Evolutionary conservation across 176 grass and related monocot genomes (phyloP).

Genomic region (Ananas comosus): DNA sequence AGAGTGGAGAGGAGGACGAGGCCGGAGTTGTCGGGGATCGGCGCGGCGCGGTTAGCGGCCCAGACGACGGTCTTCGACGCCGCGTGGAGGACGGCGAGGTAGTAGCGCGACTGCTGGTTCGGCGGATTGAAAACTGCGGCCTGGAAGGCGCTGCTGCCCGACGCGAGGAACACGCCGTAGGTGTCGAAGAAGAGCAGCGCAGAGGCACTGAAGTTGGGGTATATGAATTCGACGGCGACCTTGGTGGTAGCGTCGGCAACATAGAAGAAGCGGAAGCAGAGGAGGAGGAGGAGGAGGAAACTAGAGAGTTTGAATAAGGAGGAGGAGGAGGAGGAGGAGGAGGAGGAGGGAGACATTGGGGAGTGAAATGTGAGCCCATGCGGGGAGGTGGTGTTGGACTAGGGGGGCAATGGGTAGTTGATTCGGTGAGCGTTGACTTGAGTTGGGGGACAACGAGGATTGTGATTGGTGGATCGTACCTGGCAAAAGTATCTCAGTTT

Average conservation of each 20-base stretch:
- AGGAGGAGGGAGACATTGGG: conserved; percentile 16
- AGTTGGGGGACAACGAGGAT: background rate
- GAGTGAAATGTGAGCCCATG: conserved; percentile 3
- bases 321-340: conserved; percentile 11
- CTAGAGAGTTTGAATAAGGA: background rate
- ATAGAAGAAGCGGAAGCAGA: conserved; percentile 14
- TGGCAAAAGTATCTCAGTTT: background rate
- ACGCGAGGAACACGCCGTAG: conserved; percentile 49
- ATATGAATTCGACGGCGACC: conserved; percentile 18
- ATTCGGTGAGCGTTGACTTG: conserved; percentile 6
- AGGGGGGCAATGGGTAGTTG: background rate
- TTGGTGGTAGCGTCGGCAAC: background rate
- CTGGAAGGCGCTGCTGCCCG: conserved; percentile 33
- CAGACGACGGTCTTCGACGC: conserved; percentile 45
- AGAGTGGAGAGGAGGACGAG: conserved; percentile 24
- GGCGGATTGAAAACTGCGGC: conserved; percentile 42
- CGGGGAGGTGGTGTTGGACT: background rate
- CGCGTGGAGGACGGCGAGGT: conserved; percentile 49
- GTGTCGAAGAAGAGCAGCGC: conserved; percentile 29
- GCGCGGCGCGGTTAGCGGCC: conserved; percentile 51
- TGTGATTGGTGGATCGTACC: background rate
- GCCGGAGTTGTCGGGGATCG: conserved; percentile 35
- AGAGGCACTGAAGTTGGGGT: conserved; percentile 48
- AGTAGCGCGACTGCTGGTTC: conserved; percentile 41
- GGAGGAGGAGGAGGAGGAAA: conserved; percentile 9